Conservation (phyloP, 805 yeast species). For the Wickerhamia fluorescens region DNA sequence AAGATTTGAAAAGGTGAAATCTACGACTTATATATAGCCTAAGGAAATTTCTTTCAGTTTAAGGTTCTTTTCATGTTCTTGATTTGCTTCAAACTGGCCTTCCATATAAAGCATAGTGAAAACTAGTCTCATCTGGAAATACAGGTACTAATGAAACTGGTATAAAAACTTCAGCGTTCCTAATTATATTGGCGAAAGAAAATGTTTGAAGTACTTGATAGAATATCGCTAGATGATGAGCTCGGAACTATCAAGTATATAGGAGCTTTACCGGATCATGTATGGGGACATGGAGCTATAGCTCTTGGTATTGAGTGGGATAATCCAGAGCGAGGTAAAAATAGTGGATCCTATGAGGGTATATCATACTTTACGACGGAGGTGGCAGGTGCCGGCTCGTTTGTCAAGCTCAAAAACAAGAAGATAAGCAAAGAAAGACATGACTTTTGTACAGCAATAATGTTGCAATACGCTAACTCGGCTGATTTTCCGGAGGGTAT, state of each 20-base stretch:
- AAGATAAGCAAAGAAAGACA: slow-evolving; percentile 19
- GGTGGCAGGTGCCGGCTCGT: slow-evolving; percentile 51
- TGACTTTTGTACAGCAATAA: slow-evolving; percentile 44
- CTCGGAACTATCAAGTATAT: slow-evolving; percentile 56
- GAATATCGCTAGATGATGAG: slow-evolving; percentile 10
- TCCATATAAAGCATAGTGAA: too few species aligned
- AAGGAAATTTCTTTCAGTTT: too few species aligned
- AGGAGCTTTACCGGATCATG: slow-evolving; percentile 46
- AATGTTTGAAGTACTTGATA: slow-evolving; percentile 1
- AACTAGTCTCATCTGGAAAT: too few species aligned
- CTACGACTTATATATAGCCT: too few species aligned
- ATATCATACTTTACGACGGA: slow-evolving; percentile 43
- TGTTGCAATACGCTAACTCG: slow-evolving; percentile 36
- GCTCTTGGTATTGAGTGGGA: slow-evolving; percentile 92
- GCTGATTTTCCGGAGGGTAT: slow-evolving; percentile 20
- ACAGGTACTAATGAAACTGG: too few species aligned
- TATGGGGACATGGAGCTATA: slow-evolving; percentile 44
- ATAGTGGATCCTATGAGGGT: slow-evolving; percentile 56
- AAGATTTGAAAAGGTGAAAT: too few species aligned
- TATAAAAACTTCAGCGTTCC: too few species aligned
- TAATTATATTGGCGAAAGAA: too few species aligned
- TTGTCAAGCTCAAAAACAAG: slow-evolving; percentile 41
- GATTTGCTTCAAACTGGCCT: too few species aligned
- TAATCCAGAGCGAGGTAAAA: slow-evolving; percentile 56
- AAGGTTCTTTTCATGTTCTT: too few species aligned